Conservation (phyloP, 495 filamentous ascomycete species). For the Neurospora sp. region DNA sequence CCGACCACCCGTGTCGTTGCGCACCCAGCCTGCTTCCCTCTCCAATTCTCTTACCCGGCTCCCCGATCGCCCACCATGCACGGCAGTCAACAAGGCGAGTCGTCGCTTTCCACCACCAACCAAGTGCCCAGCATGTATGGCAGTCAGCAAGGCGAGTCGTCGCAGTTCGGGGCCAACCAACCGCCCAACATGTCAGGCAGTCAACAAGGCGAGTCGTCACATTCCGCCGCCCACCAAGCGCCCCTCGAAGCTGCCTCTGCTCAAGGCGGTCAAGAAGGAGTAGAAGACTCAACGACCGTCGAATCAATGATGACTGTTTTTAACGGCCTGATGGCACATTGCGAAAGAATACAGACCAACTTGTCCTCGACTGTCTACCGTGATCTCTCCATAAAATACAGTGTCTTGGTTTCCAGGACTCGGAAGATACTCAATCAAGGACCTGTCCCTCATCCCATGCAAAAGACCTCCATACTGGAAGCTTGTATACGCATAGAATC, state of each 20-base stretch:
- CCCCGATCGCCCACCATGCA: background rate
- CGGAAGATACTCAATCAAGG: background rate
- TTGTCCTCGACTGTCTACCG: background rate
- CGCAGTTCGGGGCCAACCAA: background rate
- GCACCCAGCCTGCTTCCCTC: background rate
- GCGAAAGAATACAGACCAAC: background rate
- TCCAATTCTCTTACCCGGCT: background rate
- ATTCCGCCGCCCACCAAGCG: background rate
- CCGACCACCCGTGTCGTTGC: background rate
- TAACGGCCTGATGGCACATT: background rate
- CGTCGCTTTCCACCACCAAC: no score
- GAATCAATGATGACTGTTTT: background rate
- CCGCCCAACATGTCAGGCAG: background rate
- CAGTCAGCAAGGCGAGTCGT: background rate
- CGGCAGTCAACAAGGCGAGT: background rate
- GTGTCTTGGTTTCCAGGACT: background rate
- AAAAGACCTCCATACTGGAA: background rate
- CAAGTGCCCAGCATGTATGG: rapidly evolving
- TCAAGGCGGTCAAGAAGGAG: background rate
- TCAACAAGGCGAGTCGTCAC: background rate
- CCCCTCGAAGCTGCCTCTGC: background rate
- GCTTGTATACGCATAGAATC: background rate
- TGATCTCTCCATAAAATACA: background rate
- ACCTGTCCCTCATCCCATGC: background rate
- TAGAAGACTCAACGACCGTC: background rate